Evolutionary conservation across 2,329 filamentous ascomycete species (phyloP).

Genomic region (Aaosphaeria pasadenensis): DNA sequence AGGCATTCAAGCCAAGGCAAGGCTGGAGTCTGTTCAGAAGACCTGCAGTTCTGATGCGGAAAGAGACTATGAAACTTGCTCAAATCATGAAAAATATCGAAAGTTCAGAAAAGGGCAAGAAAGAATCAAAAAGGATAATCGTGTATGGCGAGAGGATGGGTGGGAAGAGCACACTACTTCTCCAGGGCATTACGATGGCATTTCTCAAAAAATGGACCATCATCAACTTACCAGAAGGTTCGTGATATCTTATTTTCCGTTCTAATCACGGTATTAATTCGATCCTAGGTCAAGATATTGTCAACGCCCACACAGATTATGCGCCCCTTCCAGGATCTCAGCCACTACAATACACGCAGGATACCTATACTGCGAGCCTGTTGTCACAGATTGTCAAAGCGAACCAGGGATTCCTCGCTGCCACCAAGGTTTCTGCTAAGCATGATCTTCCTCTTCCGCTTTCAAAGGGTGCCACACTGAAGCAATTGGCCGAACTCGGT

Average conservation of each 20-base stretch:
- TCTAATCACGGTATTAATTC: constrained; percentile 9
- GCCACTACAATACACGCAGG: constrained; percentile 68
- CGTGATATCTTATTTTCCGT: constrained; percentile 16
- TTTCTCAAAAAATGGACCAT: constrained; percentile 85
- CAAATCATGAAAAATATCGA: constrained; percentile 50
- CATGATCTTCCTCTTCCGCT: constrained; percentile 60
- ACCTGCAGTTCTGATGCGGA: constrained; percentile 74
- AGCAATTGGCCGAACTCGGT: constrained; percentile 65
- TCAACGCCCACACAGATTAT: constrained; percentile 79
- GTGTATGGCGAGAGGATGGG: constrained; percentile 70
- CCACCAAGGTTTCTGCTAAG: constrained; percentile 48
- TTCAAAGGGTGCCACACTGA: constrained; percentile 59
- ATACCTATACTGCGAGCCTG: constrained; percentile 70
- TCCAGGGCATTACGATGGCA: constrained; percentile 80
- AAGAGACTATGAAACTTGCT: constrained; percentile 73
- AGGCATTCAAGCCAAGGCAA: constrained; percentile 89
- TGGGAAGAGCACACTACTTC: constrained; percentile 82
- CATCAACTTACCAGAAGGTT: constrained; percentile 85
- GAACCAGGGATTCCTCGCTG: constrained; percentile 64
- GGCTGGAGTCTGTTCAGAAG: constrained; percentile 82
- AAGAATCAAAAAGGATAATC: constrained; percentile 61
- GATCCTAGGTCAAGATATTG: constrained; percentile 71
- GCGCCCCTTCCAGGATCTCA: constrained; percentile 59
- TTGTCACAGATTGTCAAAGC: constrained; percentile 70
- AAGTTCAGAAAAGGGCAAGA: constrained; percentile 52